Conservation (phyloP, 805 yeast genomes). For the Tanozyma kutaoensis region DNA sequence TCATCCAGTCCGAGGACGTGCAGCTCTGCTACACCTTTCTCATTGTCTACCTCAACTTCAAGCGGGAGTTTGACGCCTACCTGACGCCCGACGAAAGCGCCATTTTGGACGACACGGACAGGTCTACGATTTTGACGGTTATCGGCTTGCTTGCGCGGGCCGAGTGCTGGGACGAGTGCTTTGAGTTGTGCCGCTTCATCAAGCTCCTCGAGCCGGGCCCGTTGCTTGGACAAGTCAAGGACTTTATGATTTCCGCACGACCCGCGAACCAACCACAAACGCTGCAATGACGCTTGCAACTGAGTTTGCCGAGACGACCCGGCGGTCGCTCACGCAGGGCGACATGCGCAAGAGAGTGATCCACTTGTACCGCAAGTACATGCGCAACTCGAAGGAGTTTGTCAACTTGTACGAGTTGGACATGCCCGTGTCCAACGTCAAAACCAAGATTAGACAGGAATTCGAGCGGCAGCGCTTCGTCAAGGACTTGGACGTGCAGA, state of each 20-base stretch:
- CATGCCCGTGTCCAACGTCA: constrained; percentile 64
- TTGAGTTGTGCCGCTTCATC: constrained; percentile 40
- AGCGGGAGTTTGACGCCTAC: constrained; percentile 13
- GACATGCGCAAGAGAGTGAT: constrained; percentile 56
- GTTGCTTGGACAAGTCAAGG: no score
- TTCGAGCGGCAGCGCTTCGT: constrained; percentile 78
- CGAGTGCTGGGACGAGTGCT: constrained; percentile 38
- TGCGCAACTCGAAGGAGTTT: constrained; percentile 45
- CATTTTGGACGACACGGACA: constrained; percentile 16
- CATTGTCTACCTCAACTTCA: constrained; percentile 38
- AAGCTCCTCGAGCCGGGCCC: constrained; percentile 36
- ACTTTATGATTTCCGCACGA: no score
- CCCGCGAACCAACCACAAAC: no score
- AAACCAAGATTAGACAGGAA: constrained; percentile 80
- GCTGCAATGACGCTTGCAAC: constrained; percentile 69
- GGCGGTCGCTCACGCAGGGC: constrained; percentile 43
- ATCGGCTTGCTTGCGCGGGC: constrained; percentile 26
- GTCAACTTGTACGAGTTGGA: constrained; percentile 60
- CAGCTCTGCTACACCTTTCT: constrained; percentile 38
- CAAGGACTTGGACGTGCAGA: constrained; percentile 47
- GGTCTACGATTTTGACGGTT: constrained; percentile 26
- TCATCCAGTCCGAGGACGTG: constrained; percentile 26
- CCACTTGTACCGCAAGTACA: constrained; percentile 59
- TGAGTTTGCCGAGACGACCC: constrained; percentile 73
- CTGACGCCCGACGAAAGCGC: constrained; percentile 1